Conservation (phyloP, 2,329 filamentous ascomycete genomes). For the Fonsecaea monophora region DNA sequence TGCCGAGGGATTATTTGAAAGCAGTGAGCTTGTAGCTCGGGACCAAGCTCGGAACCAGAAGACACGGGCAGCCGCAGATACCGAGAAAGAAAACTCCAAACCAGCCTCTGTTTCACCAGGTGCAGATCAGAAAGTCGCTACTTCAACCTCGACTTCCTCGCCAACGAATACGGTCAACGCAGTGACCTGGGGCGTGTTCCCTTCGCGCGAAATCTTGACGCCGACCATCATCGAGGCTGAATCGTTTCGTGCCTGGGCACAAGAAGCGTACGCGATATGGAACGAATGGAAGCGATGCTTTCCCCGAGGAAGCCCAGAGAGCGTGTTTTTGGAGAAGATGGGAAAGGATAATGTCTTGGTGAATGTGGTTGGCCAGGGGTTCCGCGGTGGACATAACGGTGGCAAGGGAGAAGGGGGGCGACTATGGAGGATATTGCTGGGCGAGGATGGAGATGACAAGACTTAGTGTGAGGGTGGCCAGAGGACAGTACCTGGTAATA, state of each 20-base stretch:
- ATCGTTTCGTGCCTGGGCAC: conserved; percentile 90
- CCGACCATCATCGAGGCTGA: conserved; percentile 97
- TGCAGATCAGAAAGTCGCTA: neutral
- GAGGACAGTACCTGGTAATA: no score
- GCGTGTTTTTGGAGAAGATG: conserved; percentile 71
- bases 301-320: conserved; percentile 72
- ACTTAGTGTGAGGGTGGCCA: neutral
- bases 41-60: neutral
- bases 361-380: conserved; percentile 65
- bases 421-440: conserved; percentile 39
- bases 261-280: conserved; percentile 97
- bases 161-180: conserved; percentile 74
- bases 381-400: conserved; percentile 48
- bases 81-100: neutral
- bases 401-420: conserved; percentile 38
- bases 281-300: conserved; percentile 91
- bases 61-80: neutral
- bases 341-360: conserved; percentile 82
- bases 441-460: neutral
- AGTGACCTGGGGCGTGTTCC: conserved; percentile 96
- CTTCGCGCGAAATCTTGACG: conserved; percentile 92
- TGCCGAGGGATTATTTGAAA: conserved; percentile 75
- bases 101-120: neutral
- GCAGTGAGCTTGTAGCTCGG: conserved; percentile 43
- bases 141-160: conserved; percentile 30